Evolutionary conservation across 2,329 filamentous ascomycete genomes (phyloP), one percentile per base, ranked within the genome.

Genomic region (Bisporella sp.): DNA sequence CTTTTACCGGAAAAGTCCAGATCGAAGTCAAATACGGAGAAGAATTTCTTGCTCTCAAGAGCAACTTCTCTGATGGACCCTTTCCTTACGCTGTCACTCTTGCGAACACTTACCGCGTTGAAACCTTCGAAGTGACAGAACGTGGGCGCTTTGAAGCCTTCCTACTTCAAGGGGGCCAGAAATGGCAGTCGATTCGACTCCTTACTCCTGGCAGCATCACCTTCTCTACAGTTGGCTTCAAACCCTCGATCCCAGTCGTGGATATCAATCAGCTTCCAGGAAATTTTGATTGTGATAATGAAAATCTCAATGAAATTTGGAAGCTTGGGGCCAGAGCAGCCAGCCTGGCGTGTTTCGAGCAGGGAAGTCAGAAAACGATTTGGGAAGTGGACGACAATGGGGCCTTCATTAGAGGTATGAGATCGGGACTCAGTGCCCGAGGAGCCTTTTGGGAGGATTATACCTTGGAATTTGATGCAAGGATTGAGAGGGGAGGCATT

Each of bases 121-220:
- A 72, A 49, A 71, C 68, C 0, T 68, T 71, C 51, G 63, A 69
- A 8, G 37, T 71, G n/a, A 68, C 64, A 0, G 41, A 51, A 0
- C 7, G 47, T 1, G 68, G 69, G 3, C 47, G 53, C 3, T 28
- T 64, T 0, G 49, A 65, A 6, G 66, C 64, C 1, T 67, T 61
- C 21, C 64, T 73, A 37, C 49, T 71, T 0, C 70, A 73, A 54
- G 71, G 69, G 4, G 69, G 67, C 0, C 68, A 70, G 53, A 57
- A 66, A 54, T 73, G 69, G 69, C 62, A 71, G 51, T 64, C 67
- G 0, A 56, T 71, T 29, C 59, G 60, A 2, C 57, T 72, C 0
- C 56, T 72, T 13, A 68, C 65, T 0, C 60, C 68, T 28, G 61
- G 57, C 1, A 59, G 59, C 2, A 51, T 72, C 4, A 61, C 56